Evolutionary conservation across 805 yeast genomes (phyloP).

Genomic region (Candida broadrunensis): DNA sequence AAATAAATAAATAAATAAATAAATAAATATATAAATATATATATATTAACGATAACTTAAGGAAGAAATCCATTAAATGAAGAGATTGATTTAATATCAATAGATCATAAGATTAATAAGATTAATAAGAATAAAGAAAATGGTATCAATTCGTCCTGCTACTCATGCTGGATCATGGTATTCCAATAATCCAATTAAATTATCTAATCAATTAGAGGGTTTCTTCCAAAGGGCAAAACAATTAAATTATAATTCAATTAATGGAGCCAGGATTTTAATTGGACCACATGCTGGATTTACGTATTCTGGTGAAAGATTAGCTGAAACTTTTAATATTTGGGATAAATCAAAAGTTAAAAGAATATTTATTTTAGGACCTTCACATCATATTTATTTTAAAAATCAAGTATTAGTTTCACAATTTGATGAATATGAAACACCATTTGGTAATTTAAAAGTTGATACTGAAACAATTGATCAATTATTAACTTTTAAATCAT

Average conservation of each 20-base stretch:
- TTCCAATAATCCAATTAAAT: slow-evolving; percentile 36
- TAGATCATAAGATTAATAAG: too few species aligned
- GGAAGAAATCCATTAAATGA: too few species aligned
- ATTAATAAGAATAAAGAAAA: too few species aligned
- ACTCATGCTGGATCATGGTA: slow-evolving; percentile 96
- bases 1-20: too few species aligned
- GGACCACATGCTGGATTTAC: slow-evolving; percentile 85
- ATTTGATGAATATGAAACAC: slow-evolving; percentile 67
- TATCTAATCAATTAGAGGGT: slow-evolving; percentile 50
- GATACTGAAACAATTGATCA: slow-evolving; percentile 47
- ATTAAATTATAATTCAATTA: not conserved
- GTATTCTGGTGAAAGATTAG: slow-evolving; percentile 76
- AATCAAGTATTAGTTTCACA: slow-evolving; percentile 54
- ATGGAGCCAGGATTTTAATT: slow-evolving; percentile 38
- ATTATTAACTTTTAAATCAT: slow-evolving; percentile 21
- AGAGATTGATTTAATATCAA: too few species aligned
- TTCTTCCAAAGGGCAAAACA: slow-evolving; percentile 36
- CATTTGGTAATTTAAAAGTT: slow-evolving; percentile 71
- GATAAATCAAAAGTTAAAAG: slow-evolving; percentile 57
- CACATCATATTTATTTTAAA: slow-evolving; percentile 82
- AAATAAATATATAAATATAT: too few species aligned
- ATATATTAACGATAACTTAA: too few species aligned
- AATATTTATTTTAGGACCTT: slow-evolving; percentile 85
- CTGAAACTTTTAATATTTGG: slow-evolving; percentile 71
- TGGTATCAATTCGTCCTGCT: slow-evolving; percentile 50